Conservation (phyloP, 495 filamentous ascomycete species). For the Penicillium malachiteum region DNA sequence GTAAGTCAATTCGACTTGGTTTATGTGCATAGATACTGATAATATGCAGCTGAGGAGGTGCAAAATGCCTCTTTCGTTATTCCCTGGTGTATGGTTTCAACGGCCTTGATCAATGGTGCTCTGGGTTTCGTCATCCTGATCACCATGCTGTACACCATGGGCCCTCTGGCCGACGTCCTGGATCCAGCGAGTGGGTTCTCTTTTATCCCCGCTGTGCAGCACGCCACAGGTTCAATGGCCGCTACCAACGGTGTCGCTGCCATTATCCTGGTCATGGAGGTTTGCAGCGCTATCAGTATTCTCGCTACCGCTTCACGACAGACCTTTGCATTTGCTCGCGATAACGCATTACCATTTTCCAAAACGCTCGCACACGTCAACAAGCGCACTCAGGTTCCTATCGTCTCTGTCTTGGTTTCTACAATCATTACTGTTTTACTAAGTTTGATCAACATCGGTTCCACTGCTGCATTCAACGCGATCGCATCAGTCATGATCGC, state of each 20-base stretch:
- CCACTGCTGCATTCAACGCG: conserved; percentile 45
- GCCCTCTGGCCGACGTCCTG: conserved; percentile 35
- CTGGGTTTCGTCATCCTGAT: conserved; percentile 40
- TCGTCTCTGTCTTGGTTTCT: conserved; percentile 51
- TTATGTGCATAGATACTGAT: conserved; percentile 3
- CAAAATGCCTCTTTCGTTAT: conserved; percentile 44
- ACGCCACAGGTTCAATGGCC: conserved; percentile 27
- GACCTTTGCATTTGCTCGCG: conserved; percentile 52
- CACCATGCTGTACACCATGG: conserved; percentile 47
- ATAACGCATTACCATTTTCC: conserved; percentile 46
- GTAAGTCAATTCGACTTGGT: conserved; percentile 12
- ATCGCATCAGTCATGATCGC: conserved; percentile 44
- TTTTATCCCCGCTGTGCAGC: conserved; percentile 34
- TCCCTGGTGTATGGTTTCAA: conserved; percentile 47
- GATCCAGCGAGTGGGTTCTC: conserved; percentile 36
- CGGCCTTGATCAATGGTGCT: conserved; percentile 40
- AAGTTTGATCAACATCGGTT: conserved; percentile 46
- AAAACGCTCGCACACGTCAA: conserved; percentile 37
- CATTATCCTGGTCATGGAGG: conserved; percentile 40
- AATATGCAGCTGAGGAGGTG: conserved; percentile 44
- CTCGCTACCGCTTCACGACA: conserved; percentile 46
- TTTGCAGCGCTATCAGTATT: conserved; percentile 40
- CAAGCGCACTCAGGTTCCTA: conserved; percentile 45
- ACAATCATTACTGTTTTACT: conserved; percentile 49
- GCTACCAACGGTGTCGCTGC: conserved; percentile 36